Evolutionary conservation across 192 early-diverging fungal genomes (phyloP), one percentile per base, ranked within the genome.

Genomic region (Backusella tuberculispora): DNA sequence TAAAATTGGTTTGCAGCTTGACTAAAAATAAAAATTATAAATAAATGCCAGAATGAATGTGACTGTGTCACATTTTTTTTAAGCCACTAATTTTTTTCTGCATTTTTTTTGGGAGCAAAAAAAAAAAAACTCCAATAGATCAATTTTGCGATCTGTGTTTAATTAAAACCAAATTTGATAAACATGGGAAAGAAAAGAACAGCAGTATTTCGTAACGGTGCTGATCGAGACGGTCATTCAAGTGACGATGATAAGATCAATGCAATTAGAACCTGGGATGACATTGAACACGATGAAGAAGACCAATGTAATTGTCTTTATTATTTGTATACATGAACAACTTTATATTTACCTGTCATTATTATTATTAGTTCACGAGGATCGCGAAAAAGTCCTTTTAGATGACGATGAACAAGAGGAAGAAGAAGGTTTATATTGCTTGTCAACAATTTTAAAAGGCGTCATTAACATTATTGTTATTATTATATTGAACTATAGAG

Each of bases 281-380:
- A 93, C 68, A 86, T 91, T 69, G 91, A 92, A 60, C 87, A 91
- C 60, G 92, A 93, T 75, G 88, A 88, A 19, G 92, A 91, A 77
- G 92, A 93, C 73, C 88, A 92, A 50, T 93, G 90, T 89, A 87
- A 78, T 75, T 45, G n/a, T 60, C 42, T 3, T 29, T 1, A 42
- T 14, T 50, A 7, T 24, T 19, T 8, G 44, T 24, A 56, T 80
- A 34, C 19, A 1, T 17, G 14, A 56, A 9, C 14, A 29, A 17
- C 71, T 41, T 26, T 34, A 50, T 12, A 60, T 26, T 9, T 26
- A 19, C 17, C 12, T 56, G 50, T 21, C 19, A 41, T 53, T 29
- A 17, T 53, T 53, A 21, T 24, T 53, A 53, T 38, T 41, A 85
- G 82, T 75, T 76, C 80, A 73, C 69, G 83, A 83, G 10, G 65